These are phyloP conservation scores for Alternaria sp. DNA, from an alignment of 2,329 filamentous ascomycete genomes.

Conservation along the genomic window DNA sequence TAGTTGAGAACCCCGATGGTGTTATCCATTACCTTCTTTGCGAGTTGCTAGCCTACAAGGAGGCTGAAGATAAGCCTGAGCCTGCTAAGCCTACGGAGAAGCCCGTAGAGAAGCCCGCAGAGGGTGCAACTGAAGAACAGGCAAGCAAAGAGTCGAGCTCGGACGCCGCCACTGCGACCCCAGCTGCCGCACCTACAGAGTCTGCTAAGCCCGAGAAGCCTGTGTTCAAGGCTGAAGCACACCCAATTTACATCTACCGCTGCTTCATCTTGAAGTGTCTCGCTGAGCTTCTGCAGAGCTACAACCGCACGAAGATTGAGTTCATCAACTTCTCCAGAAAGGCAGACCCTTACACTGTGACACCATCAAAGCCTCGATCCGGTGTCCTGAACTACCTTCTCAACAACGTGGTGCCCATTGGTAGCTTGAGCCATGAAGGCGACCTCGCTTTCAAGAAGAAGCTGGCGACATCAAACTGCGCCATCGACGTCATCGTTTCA, in stretches of 20 bases:
- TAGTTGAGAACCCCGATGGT: constrained; percentile 91
- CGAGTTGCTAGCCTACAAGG: constrained; percentile 88
- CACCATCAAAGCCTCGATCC: constrained; percentile 91
- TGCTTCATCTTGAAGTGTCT: constrained; percentile 94
- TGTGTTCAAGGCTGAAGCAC: constrained; percentile 87
- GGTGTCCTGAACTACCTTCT: constrained; percentile 93
- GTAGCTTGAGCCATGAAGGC: constrained; percentile 72
- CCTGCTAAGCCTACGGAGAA: constrained; percentile 49
- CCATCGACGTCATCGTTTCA: constrained; percentile 84
- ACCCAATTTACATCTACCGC: constrained; percentile 94
- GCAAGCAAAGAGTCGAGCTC: constrained; percentile 14
- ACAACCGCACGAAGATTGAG: constrained; percentile 94
- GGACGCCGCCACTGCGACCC: neutral
- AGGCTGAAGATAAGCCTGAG: constrained; percentile 84
- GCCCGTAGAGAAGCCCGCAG: constrained; percentile 41
- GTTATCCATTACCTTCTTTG: constrained; percentile 94
- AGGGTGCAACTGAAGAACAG: constrained; percentile 47
- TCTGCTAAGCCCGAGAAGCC: constrained; percentile 65
- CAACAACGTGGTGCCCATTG: constrained; percentile 74
- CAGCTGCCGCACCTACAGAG: constrained; percentile 15
- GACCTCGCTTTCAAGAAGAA: constrained; percentile 83
- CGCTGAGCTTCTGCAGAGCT: constrained; percentile 86
- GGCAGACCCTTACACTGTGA: constrained; percentile 79
- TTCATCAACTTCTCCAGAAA: constrained; percentile 99
- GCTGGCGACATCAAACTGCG: constrained; percentile 81